phyloP scores from a whole-genome alignment of 2,329 filamentous ascomycete species.

The Aspergillus ochraceoroseus region DNA sequence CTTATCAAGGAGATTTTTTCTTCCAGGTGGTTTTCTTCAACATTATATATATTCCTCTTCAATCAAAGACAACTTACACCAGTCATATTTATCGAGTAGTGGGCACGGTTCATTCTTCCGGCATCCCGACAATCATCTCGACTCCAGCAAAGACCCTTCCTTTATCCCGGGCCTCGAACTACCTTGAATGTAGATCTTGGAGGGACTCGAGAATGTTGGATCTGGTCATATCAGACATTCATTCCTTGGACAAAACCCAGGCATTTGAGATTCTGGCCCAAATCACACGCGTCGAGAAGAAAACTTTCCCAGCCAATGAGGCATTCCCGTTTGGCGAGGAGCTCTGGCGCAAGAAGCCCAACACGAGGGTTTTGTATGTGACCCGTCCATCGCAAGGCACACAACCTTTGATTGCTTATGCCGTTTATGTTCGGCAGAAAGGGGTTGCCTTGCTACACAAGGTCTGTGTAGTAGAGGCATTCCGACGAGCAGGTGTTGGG shows the following conservation, averaged over 20 bases:
- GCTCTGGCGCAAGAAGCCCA: conserved; percentile 47
- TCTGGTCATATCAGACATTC: conserved; percentile 35
- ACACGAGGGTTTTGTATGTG: conserved; percentile 43
- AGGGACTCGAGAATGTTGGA: conserved; percentile 26
- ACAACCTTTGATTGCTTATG: conserved; percentile 43
- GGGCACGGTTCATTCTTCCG: neutral
- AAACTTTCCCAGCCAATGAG: conserved; percentile 50
- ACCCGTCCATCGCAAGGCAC: conserved; percentile 19
- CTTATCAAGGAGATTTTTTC: neutral
- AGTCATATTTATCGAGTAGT: neutral
- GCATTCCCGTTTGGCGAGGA: conserved; percentile 47
- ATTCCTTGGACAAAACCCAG: conserved; percentile 35
- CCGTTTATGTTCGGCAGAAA: conserved; percentile 46
- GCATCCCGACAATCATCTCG: neutral
- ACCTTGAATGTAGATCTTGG: conserved; percentile 23
- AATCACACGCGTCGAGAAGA: conserved; percentile 45
- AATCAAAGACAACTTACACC: too few relatives aligned
- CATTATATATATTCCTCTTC: too few relatives aligned
- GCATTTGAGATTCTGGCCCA: conserved; percentile 35
- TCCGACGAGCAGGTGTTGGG: conserved; percentile 47
- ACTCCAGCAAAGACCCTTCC: neutral
- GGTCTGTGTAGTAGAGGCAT: conserved; percentile 46
- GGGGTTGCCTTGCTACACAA: conserved; percentile 49
- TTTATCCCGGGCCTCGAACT: conserved; percentile 8
- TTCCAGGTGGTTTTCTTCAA: too few relatives aligned